A percentile compares a stretch with the other conserved stretches of the same genome.
These are phyloP conservation scores for Dalbergia oliveri DNA, from an alignment of 306 rosid species.

Conservation along the genomic window DNA sequence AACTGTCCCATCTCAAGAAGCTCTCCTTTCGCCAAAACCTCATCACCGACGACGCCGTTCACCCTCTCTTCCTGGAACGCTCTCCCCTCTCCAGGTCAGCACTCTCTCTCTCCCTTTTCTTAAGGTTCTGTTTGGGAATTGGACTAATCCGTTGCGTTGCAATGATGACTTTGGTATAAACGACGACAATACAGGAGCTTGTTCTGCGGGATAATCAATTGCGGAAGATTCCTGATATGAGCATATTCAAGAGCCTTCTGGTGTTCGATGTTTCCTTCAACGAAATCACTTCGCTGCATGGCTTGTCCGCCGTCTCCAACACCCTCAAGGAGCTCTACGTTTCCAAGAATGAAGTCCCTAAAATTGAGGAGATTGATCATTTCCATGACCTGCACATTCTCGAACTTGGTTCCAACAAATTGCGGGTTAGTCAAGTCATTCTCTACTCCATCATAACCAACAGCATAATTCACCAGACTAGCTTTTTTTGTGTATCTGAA, in stretches of 20 bases:
- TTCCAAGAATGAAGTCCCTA: constrained; percentile 79
- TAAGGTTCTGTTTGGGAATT: constrained; percentile 16
- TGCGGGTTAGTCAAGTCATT: constrained; percentile 66
- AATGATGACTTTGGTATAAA: background rate
- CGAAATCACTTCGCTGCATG: constrained; percentile 75
- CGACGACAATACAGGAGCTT: constrained; percentile 59
- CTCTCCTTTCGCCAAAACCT: constrained; percentile 93
- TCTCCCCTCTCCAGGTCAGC: constrained; percentile 71
- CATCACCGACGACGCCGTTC: constrained; percentile 66
- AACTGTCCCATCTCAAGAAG: constrained; percentile 73
- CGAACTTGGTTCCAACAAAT: constrained; percentile 89
- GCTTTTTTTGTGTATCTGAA: too few species aligned
- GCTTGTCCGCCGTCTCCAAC: constrained; percentile 65
- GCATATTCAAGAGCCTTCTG: constrained; percentile 74
- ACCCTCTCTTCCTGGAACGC: constrained; percentile 72
- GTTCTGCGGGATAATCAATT: constrained; percentile 87
- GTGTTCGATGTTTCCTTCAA: constrained; percentile 89
- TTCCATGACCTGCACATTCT: constrained; percentile 76
- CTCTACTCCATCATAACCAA: too few species aligned
- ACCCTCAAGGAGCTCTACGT: constrained; percentile 87
- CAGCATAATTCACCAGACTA: too few species aligned
- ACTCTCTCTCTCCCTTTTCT: background rate
- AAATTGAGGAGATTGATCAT: constrained; percentile 89
- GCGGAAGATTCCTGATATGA: constrained; percentile 71
- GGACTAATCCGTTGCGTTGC: background rate